Evolutionary conservation across 2,329 filamentous ascomycete species (phyloP).

Genomic region (Alternaria arbusti): DNA sequence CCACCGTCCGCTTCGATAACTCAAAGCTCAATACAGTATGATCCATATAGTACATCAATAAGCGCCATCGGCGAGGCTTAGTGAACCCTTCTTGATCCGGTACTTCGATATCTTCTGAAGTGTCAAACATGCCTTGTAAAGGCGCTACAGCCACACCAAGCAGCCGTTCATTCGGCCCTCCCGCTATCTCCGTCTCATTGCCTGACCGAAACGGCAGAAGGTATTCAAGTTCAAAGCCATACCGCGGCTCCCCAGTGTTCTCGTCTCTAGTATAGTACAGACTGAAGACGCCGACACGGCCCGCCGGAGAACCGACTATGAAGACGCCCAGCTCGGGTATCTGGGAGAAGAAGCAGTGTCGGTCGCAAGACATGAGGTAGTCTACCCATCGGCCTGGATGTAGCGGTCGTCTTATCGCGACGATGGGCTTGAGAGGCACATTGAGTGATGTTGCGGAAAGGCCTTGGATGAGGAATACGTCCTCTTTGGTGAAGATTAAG

Average conservation of each 20-base stretch:
- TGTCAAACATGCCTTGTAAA: slow-evolving; percentile 55
- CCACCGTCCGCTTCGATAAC: slow-evolving; percentile 49
- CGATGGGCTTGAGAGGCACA: slow-evolving; percentile 18
- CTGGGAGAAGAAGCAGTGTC: slow-evolving; percentile 67
- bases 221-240: slow-evolving; percentile 61
- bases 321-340: slow-evolving; percentile 75
- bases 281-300: slow-evolving; percentile 67
- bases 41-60: slow-evolving; percentile 76
- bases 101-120: background rate
- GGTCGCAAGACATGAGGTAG: slow-evolving; percentile 44
- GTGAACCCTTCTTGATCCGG: background rate
- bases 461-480: slow-evolving; percentile 53
- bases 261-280: slow-evolving; percentile 54
- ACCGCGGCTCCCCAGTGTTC: slow-evolving; percentile 50
- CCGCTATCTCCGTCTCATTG: slow-evolving; percentile 7
- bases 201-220: slow-evolving; percentile 57
- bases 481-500: slow-evolving; percentile 53
- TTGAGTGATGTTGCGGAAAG: slow-evolving; percentile 22
- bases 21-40: slow-evolving; percentile 75
- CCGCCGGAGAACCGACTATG: slow-evolving; percentile 69
- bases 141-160: slow-evolving; percentile 73
- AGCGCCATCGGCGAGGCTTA: slow-evolving; percentile 60
- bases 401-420: slow-evolving; percentile 48
- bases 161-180: slow-evolving; percentile 51
- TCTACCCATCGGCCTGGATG: slow-evolving; percentile 10